phyloP scores from a whole-genome alignment of 2,329 filamentous ascomycete species.

The Cryoendolithus antarcticus region DNA sequence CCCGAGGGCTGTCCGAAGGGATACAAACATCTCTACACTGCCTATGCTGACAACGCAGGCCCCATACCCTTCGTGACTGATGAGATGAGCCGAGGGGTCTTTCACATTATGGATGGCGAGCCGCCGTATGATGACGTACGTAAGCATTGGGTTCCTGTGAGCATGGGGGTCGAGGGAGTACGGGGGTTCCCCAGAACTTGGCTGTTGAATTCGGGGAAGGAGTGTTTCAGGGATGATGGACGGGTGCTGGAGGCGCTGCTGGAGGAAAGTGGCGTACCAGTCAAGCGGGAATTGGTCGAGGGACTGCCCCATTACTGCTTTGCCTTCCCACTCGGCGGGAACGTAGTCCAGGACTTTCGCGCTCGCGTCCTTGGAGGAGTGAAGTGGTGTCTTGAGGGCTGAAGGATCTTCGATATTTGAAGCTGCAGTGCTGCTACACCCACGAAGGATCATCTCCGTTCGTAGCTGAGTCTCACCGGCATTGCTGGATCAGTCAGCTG shows the following conservation, averaged over 20 bases:
- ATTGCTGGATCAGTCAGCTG: too few relatives aligned
- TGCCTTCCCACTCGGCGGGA: conserved; percentile 1
- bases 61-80: conserved; percentile 3
- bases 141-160: conserved; percentile 5
- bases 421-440: too few relatives aligned
- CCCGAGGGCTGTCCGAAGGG: conserved; percentile 5
- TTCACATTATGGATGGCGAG: conserved; percentile 2
- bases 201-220: conserved; percentile 10
- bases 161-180: conserved; percentile 3
- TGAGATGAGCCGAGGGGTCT: not conserved
- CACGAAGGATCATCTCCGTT: too few relatives aligned
- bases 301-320: conserved; percentile 24
- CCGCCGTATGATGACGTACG: conserved; percentile 2
- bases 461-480: too few relatives aligned
- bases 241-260: conserved; percentile 18
- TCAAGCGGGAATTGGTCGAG: conserved; percentile 17
- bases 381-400: conserved; percentile 1
- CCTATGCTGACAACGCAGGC: conserved; percentile 4
- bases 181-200: conserved; percentile 10
- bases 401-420: too few relatives aligned
- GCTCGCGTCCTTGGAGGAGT: not conserved
- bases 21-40: conserved; percentile 7
- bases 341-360: not conserved
- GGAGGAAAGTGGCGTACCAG: conserved; percentile 15
- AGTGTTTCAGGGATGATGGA: conserved; percentile 22